Evolutionary conservation across 2,329 filamentous ascomycete genomes (phyloP).

Genomic region (Nemania bipapillata): DNA sequence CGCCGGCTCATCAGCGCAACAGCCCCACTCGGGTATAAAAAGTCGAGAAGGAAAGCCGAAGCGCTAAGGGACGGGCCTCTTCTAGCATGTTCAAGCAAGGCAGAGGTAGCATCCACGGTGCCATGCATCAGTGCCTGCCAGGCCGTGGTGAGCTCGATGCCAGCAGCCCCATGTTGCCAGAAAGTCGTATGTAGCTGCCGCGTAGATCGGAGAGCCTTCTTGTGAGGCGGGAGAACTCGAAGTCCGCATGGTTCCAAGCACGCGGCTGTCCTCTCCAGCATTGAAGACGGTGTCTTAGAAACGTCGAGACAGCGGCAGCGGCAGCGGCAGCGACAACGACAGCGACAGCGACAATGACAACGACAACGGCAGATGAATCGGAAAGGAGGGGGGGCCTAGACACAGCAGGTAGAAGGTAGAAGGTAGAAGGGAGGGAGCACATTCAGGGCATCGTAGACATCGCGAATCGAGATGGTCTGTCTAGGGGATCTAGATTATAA

Average conservation of each 20-base stretch:
- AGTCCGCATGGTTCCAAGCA: conserved; percentile 67
- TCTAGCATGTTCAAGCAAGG: conserved; percentile 43
- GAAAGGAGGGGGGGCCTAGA: not conserved
- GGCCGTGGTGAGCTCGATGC: conserved; percentile 59
- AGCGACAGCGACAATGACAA: too few species aligned
- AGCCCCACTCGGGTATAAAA: conserved; percentile 63
- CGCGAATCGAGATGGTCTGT: not conserved
- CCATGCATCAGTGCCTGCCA: conserved; percentile 56
- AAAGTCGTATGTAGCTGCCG: conserved; percentile 62
- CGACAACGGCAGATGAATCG: not conserved
- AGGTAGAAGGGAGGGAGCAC: not conserved
- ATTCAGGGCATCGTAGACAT: conserved; percentile 17
- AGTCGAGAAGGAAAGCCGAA: conserved; percentile 65
- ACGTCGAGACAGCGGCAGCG: too few species aligned
- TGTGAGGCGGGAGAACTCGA: conserved; percentile 60
- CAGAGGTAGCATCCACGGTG: conserved; percentile 43
- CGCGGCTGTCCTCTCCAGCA: conserved; percentile 69
- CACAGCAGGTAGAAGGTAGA: not conserved
- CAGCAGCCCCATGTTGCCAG: conserved; percentile 65
- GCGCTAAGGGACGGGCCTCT: conserved; percentile 53
- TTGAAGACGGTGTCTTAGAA: conserved; percentile 50
- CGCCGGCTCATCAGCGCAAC: conserved; percentile 57
- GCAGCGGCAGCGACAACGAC: too few species aligned
- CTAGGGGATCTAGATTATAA: not conserved
- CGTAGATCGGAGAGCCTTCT: conserved; percentile 54